Evolutionary conservation across 2,329 filamentous ascomycete genomes (phyloP), one percentile per base, ranked within the genome.

Genomic region (Sarocladium brachiariae): DNA sequence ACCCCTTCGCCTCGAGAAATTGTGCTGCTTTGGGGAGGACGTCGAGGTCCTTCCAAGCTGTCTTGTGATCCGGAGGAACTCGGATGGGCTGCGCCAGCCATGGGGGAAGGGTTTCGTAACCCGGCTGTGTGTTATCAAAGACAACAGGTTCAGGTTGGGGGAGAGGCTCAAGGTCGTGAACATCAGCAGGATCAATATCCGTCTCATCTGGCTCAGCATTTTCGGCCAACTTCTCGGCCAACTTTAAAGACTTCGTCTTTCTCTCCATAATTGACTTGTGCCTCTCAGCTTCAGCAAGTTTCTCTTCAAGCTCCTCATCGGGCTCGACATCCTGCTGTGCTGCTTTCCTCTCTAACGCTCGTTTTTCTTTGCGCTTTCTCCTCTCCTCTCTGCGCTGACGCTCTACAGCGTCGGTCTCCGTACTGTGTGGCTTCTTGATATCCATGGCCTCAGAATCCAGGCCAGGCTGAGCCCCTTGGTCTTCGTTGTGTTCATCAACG

Each of bases 51-150:
- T 68, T 61, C 57, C 96, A 96, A 0, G 81, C 70, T 1, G 73
- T 70, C 27, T 71, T 77, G 9, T 77, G 75, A 4, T 80, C 75
- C 8, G 81, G 74, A 1, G 83, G 75, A 3, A 90, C 81, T 23
- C 79, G 76, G n/a, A 86, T 77, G 0, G 91, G 90, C 11, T 83
- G 77, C 4, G 86, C 81, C 11, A 96, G 74, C 92, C 92, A 97
- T 2, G 74, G 58, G 0, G 92, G 92, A 2, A 96, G 73, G 1
- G 87, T 86, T 25, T 89, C 84, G 65, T 89, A 90, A n/a, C 78
- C 77, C 2, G 85, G 81, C 50, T 77, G 76, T 48, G 78, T 75
- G 1, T 72, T 71, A 25, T 77, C 69, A 41, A 83, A 76, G 1
- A 75, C 70, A 1, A 81, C 73, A 1, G 78, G 80, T 27, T 78